A percentile compares a stretch with the other conserved stretches of the same genome.
These are phyloP conservation scores for Massarina eburnea DNA, from an alignment of 2,329 filamentous ascomycete genomes.

Conservation along the genomic window DNA sequence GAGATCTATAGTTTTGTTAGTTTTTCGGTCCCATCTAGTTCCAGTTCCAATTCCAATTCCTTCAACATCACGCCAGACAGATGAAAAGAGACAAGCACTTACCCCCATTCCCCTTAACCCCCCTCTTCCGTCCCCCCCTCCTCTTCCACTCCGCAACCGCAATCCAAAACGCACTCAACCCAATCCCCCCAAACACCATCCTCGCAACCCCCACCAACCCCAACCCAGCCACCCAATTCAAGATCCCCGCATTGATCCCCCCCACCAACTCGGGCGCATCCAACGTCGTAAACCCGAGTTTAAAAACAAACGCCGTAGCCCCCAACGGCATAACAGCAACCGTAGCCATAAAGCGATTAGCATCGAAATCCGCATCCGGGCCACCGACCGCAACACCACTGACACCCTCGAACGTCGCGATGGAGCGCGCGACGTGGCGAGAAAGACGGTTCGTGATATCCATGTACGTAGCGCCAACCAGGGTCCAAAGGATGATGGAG, in stretches of 20 bases:
- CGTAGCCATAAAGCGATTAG: slow-evolving; percentile 32
- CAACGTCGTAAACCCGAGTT: slow-evolving; percentile 81
- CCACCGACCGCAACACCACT: slow-evolving; percentile 13
- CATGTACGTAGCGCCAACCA: slow-evolving; percentile 71
- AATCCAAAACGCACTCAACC: slow-evolving; percentile 30
- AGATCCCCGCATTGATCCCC: slow-evolving; percentile 43
- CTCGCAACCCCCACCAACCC: slow-evolving; percentile 31
- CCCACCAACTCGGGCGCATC: slow-evolving; percentile 78
- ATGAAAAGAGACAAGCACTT: slow-evolving; percentile 5
- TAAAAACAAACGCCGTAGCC: slow-evolving; percentile 73
- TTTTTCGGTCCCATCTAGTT: background rate
- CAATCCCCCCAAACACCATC: slow-evolving; percentile 43
- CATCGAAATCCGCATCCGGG: slow-evolving; percentile 19
- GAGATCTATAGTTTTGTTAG: slow-evolving; percentile 41
- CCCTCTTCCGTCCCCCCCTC: slow-evolving; percentile 16
- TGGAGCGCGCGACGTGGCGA: slow-evolving; percentile 30
- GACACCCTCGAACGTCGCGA: slow-evolving; percentile 23
- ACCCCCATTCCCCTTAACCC: slow-evolving; percentile 27
- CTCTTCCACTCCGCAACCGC: slow-evolving; percentile 31
- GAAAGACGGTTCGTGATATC: slow-evolving; percentile 55
- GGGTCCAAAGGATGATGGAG: slow-evolving; percentile 66
- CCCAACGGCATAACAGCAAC: slow-evolving; percentile 46
- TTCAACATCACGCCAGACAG: no score
- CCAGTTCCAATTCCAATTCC: no score
- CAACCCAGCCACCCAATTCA: slow-evolving; percentile 50